Conservation (phyloP, 2,329 filamentous ascomycete species). For the Pezicula rhizophila region DNA sequence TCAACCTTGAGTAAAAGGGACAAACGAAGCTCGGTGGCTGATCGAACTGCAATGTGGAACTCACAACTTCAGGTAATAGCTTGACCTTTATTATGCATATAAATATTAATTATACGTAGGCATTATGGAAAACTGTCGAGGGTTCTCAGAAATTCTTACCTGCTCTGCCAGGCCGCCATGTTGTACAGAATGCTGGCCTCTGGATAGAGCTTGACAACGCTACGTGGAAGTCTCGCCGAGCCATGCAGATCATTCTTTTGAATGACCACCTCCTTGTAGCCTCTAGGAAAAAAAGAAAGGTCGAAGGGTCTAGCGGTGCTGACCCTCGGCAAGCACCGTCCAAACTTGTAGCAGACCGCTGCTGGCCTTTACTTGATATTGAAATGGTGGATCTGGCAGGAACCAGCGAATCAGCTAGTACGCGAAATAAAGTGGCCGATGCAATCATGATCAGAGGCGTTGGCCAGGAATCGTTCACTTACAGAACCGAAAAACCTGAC, state of each 20-base stretch:
- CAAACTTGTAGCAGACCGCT: slow-evolving; percentile 87
- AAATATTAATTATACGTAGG: slow-evolving; percentile 36
- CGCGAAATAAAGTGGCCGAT: slow-evolving; percentile 64
- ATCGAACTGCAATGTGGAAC: slow-evolving; percentile 62
- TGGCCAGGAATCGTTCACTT: slow-evolving; percentile 88
- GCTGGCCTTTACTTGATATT: slow-evolving; percentile 89
- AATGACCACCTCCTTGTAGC: slow-evolving; percentile 94
- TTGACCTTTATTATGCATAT: neutral
- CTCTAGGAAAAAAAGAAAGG: slow-evolving; percentile 84
- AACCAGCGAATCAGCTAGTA: slow-evolving; percentile 50
- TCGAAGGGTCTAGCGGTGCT: slow-evolving; percentile 54
- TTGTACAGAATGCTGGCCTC: slow-evolving; percentile 83
- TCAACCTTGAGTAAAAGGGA: slow-evolving; percentile 60
- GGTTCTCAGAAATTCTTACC: slow-evolving; percentile 96
- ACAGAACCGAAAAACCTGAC: slow-evolving; percentile 79
- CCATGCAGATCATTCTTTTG: slow-evolving; percentile 85
- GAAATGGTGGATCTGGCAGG: slow-evolving; percentile 84
- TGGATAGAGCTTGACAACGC: slow-evolving; percentile 98
- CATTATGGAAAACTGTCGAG: slow-evolving; percentile 94
- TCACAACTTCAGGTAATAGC: slow-evolving; percentile 49
- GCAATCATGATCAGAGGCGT: slow-evolving; percentile 85
- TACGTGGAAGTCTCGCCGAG: slow-evolving; percentile 86
- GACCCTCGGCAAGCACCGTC: slow-evolving; percentile 45
- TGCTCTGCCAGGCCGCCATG: slow-evolving; percentile 83
- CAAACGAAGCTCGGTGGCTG: slow-evolving; percentile 82